Evolutionary conservation across 73 alveolate species (phyloP), one percentile per base, ranked within the genome.

Genomic region (Paramecium pentaurelia): DNA sequence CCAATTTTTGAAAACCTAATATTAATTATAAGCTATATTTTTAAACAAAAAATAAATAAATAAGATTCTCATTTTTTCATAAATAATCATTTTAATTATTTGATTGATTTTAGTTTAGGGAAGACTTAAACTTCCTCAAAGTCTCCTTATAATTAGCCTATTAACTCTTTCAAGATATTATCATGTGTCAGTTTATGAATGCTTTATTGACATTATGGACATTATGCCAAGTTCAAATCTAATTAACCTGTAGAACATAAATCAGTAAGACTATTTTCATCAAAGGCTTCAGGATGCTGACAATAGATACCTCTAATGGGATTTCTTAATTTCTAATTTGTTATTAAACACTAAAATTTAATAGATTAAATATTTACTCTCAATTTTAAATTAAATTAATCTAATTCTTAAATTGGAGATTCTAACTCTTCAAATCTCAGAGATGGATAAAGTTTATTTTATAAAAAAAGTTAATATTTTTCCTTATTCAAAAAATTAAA

Each of bases 241-340:
- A 64, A 28, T 18, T 64, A 28, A 64, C 84, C 84, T 12, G 42
- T 25, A 0, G 22, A 6, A 14, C 20, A 32, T 8, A 64, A 64
- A 28, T 64, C 47, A 9, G 28, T 38, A 9, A 73, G 25, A 38
- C 60, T 38, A 37, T 32, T 40, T n/a, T 37, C 58, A 16, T 73
- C 87, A 38, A 73, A 73, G 0, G 87, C 87, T 37, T 73, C 87
- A 36, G 60, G 60, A 73, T 73, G 87, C 0, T 73, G 20, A 38
- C 87, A 73, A 73, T 36, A 34, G 4, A 37, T 22, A 38, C 60
- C 60, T 73, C 87, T 73, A 73, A 73, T 40, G 0, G 87, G 87
- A 73, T 37, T 73, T 38, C 27, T 73, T 73, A 73, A 18, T 40
- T 73, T 36, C 30, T 64, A 28, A 64, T 28, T 32, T 64, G 91